Conservation (phyloP, 2,329 filamentous ascomycete genomes). For the Penicillium sp. region DNA sequence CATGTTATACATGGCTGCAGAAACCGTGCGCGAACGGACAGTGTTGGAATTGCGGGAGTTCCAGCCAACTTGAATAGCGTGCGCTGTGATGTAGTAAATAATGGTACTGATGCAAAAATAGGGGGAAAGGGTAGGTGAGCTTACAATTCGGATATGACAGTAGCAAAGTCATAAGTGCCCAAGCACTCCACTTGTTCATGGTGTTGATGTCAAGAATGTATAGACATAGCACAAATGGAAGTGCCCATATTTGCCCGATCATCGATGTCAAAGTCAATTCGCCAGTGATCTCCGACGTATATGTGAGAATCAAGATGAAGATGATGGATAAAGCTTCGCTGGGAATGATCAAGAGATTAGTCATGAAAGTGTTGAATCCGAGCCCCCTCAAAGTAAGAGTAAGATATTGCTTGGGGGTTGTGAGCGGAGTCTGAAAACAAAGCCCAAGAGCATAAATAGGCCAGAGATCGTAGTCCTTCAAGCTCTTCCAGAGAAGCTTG, state of each 20-base stretch:
- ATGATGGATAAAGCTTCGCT: slow-evolving; percentile 52
- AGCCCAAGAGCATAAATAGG: slow-evolving; percentile 52
- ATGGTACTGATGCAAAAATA: background rate
- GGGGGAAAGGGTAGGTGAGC: background rate
- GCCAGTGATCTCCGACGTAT: slow-evolving; percentile 39
- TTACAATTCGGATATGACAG: slow-evolving; percentile 52
- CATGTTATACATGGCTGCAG: slow-evolving; percentile 43
- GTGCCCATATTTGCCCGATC: slow-evolving; percentile 53
- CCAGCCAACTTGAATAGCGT: slow-evolving; percentile 51
- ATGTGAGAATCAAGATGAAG: slow-evolving; percentile 30
- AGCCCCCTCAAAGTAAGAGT: slow-evolving; percentile 46
- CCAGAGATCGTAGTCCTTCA: slow-evolving; percentile 57
- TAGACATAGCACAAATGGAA: slow-evolving; percentile 55
- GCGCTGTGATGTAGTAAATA: slow-evolving; percentile 39
- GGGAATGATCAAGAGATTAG: slow-evolving; percentile 59
- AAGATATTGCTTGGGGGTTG: slow-evolving; percentile 29
- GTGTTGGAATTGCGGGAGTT: slow-evolving; percentile 43
- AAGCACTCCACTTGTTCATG: slow-evolving; percentile 53
- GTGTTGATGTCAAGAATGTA: slow-evolving; percentile 46
- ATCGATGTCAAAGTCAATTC: slow-evolving; percentile 53
- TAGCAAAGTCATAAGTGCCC: slow-evolving; percentile 52
- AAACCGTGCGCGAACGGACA: slow-evolving; percentile 40
- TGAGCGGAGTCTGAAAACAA: slow-evolving; percentile 36
- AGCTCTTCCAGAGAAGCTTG: slow-evolving; percentile 49
- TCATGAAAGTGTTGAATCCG: slow-evolving; percentile 56